Evolutionary conservation across 148 eudicot species (phyloP).

Genomic region (Rhododendron griersonianum): DNA sequence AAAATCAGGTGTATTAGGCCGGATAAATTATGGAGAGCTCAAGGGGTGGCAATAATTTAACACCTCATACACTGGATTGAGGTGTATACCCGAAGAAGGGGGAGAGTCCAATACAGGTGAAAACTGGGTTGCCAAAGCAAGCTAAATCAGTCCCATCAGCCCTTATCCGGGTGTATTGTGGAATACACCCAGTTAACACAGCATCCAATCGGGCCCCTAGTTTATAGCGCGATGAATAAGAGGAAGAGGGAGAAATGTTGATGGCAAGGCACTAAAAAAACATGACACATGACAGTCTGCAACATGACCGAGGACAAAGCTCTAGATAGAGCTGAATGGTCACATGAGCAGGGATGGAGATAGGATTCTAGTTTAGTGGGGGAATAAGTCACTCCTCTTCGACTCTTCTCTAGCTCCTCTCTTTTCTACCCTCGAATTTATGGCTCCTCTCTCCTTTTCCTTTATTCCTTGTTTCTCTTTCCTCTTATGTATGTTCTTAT

Average conservation of each 20-base stretch:
- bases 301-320: background rate
- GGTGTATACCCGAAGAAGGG: too few relatives aligned
- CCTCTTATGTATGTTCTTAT: background rate
- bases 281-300: background rate
- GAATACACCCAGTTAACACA: too few relatives aligned
- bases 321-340: background rate
- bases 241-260: background rate
- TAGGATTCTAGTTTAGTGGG: background rate
- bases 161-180: too few relatives aligned
- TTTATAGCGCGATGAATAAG: background rate
- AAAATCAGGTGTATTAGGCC: too few relatives aligned
- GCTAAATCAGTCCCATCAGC: too few relatives aligned
- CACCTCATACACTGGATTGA: too few relatives aligned
- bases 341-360: background rate
- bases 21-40: too few relatives aligned
- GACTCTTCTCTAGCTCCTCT: background rate
- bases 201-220: too few relatives aligned
- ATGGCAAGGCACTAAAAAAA: background rate
- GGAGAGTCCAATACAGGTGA: too few relatives aligned
- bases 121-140: too few relatives aligned
- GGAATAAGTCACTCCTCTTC: background rate
- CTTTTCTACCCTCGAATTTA: background rate
- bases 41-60: too few relatives aligned
- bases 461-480: background rate
- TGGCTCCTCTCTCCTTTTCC: background rate